Evolutionary conservation across 2,329 filamentous ascomycete species (phyloP).

Genomic region (Talaromyces pinophilus): DNA sequence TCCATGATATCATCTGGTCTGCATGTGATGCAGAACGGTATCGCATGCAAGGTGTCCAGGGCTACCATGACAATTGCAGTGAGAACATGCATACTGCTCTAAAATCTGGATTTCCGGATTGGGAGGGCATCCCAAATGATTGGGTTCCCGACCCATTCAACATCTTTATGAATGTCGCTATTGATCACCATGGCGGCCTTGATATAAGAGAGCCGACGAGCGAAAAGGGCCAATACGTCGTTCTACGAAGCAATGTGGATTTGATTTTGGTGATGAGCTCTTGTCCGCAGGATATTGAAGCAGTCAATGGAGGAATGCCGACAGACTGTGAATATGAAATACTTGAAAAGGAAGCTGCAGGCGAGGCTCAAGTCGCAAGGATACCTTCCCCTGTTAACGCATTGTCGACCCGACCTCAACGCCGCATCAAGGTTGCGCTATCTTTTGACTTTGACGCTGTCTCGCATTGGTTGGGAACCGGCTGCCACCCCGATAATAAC

Average conservation of each 20-base stretch:
- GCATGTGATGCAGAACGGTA: constrained; percentile 46
- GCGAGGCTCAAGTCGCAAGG: not conserved
- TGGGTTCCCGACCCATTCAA: constrained; percentile 47
- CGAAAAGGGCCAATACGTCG: constrained; percentile 39
- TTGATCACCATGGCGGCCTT: constrained; percentile 38
- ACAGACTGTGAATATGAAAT: constrained; percentile 30
- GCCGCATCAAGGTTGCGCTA: constrained; percentile 24
- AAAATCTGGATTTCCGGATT: constrained; percentile 26
- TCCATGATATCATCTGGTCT: constrained; percentile 46
- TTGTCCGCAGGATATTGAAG: constrained; percentile 46
- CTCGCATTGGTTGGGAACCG: constrained; percentile 57
- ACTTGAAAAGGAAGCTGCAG: not conserved
- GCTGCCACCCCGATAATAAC: constrained; percentile 50
- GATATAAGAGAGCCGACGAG: constrained; percentile 38
- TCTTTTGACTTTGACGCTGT: constrained; percentile 57
- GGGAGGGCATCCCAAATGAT: constrained; percentile 27
- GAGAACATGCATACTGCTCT: constrained; percentile 41
- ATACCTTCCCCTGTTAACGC: not conserved
- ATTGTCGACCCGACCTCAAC: not conserved
- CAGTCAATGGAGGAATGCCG: constrained; percentile 40
- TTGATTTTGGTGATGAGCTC: constrained; percentile 46
- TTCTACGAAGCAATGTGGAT: constrained; percentile 39
- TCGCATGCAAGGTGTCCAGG: constrained; percentile 39
- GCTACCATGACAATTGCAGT: constrained; percentile 45
- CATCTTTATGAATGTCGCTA: constrained; percentile 49